Evolutionary conservation across 2,329 filamentous ascomycete species (phyloP), one percentile per base, ranked within the genome.

Genomic region (Aspergillus persii): DNA sequence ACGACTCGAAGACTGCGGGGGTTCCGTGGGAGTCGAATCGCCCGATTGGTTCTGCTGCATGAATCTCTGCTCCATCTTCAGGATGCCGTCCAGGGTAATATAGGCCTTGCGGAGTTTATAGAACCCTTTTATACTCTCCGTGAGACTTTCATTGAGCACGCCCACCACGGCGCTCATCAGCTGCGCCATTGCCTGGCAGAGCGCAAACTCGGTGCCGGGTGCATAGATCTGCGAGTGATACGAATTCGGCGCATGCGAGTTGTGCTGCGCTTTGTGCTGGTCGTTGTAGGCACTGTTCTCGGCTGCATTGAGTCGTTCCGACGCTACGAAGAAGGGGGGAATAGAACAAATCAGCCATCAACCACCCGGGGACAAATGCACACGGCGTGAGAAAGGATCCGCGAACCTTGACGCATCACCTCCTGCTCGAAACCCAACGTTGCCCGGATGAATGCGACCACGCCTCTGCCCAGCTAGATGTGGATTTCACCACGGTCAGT

Each of bases 61-160:
- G 61, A 83, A 86, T 61, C 83, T 86, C 27, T 83, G 83, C 76
- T 96, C 93, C 36, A 88, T 84, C 61, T 89, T 84, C 70, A 93
- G 83, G 57, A 99, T 90, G 8, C 83, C 83, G 68, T 96, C 90
- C 3, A 99, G 80, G 0, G 92, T 89, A 44, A 92, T 79, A 69
- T 90, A 98, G 0, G 94, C 94, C 73, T 96, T 96, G 62, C 94
- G 84, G 66, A 98, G 77, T 76, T 95, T 96, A 72, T 96, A 96
- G 70, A 98, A 98, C 5, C 92, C 92, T 76, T 89, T 92, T 74
- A 98, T 85, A 15, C 88, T 92, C 74, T 98, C 95, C 0, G 93
- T 94, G 68, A 98, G 77, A 71, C 91, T 96, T 79, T 98, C 95
- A 65, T 96, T 96, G 67, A 98, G 79, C 15, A 98, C 91, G 0